A percentile compares a stretch with the other conserved stretches of the same genome.
Conservation (phyloP, 768 basidiomycete genomes). For the Pilatotrama ljubarskyi region DNA sequence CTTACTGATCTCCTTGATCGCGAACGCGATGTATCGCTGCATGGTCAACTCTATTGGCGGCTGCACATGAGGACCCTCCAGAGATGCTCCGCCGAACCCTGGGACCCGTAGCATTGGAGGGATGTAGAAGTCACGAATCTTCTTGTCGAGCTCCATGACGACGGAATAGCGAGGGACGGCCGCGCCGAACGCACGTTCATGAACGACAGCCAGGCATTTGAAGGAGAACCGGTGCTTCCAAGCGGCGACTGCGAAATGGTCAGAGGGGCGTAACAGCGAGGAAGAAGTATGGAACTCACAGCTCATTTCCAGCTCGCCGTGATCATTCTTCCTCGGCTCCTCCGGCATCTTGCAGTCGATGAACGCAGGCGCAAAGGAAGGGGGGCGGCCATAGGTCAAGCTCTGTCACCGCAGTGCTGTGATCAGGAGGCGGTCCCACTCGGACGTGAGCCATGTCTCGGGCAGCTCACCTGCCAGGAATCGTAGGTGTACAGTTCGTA, state of each 20-base stretch:
- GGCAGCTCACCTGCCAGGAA: slow-evolving; percentile 59
- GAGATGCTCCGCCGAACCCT: slow-evolving; percentile 50
- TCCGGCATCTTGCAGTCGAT: slow-evolving; percentile 50
- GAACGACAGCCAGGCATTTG: slow-evolving; percentile 61
- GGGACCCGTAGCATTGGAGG: slow-evolving; percentile 65
- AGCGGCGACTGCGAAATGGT: slow-evolving; percentile 46
- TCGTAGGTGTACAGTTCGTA: slow-evolving; percentile 71
- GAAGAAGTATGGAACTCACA: slow-evolving; percentile 43
- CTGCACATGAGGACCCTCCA: slow-evolving; percentile 19
- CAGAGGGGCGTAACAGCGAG: background rate
- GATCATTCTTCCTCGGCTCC: slow-evolving; percentile 44
- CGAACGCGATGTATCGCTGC: slow-evolving; percentile 66
- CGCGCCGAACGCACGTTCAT: slow-evolving; percentile 69
- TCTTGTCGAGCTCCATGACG: slow-evolving; percentile 65
- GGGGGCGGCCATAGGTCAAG: slow-evolving; percentile 70
- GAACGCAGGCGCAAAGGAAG: slow-evolving; percentile 59
- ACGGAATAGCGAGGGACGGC: slow-evolving; percentile 59
- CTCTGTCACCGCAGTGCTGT: slow-evolving; percentile 43
- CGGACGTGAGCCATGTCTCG: background rate
- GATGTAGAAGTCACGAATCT: slow-evolving; percentile 61
- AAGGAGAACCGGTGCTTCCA: slow-evolving; percentile 72
- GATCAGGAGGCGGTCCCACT: background rate
- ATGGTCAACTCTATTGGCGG: slow-evolving; percentile 53
- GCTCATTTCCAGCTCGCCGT: slow-evolving; percentile 59
- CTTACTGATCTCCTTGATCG: slow-evolving; percentile 69